Base-by-base conservation (phyloP, 1,139 yeast genomes). In the Geotrichum siamense region DNA sequence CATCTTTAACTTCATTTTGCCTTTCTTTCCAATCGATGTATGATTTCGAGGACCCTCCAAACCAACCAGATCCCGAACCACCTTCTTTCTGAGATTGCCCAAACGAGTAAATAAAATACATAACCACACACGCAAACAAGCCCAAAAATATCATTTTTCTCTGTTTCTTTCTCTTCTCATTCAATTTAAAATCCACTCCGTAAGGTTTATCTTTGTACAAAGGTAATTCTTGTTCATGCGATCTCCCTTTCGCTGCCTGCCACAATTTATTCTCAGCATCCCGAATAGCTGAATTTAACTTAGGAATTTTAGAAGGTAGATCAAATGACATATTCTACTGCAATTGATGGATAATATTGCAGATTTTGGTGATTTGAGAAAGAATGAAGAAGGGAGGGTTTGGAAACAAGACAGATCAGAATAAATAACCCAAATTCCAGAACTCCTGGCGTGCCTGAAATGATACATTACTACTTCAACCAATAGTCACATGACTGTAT, bases 1-100 rank as follows among this genome's bases (percentile, higher is more conserved):
- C 87, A 31, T 70, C 60, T 51, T 68, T 73, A 22, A 84, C 86
- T 50, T 74, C 75, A 12, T 65, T 60, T 54, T 78, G 81, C 41
- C 76, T 74, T 12, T 55, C 53, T 12, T 55, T 56, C 85, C 70
- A 68, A 20, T 58, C 45, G 22, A 47, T 48, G 13, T 41, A 40
- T 15, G 26, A 25, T 33, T 28, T 36, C 32, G 23, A 16, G 15
- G 27, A 21, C 17, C 35, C 28, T 28, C 25, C 19, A 20, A 17
- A 6, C 41, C 43, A 31, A 33, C 21, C n/a, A 13, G 23, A 17
- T 12, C 19, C 15, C 10, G 20, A 15, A 3, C 13, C 28, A 16
- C 23, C 26, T 6, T 26, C 26, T 27, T 27, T 10, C 20, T 40
- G 33, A 9, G 44, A 16, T 39, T 39, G 45, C 16, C 58, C 56